Conservation (phyloP, 768 basidiomycete genomes). For the Suillus cothurnatus region DNA sequence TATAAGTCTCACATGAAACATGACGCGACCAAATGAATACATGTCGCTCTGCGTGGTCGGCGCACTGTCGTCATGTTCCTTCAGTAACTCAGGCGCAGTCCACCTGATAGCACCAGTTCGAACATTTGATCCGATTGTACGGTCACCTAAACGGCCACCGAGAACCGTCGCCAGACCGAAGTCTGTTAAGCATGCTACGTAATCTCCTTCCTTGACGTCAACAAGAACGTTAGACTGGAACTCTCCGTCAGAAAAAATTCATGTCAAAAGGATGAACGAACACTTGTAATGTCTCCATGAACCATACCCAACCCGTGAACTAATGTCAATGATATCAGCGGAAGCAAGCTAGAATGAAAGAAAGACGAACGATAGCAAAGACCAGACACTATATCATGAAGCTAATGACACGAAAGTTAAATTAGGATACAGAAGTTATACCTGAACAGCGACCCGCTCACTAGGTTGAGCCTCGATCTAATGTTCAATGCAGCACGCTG, state of each 20-base stretch:
- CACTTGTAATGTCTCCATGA: conserved; percentile 20
- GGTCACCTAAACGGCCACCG: not conserved
- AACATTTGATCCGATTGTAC: not conserved
- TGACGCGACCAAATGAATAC: conserved; percentile 36
- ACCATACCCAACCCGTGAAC: conserved; percentile 18
- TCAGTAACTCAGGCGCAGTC: conserved; percentile 42
- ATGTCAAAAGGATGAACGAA: conserved; percentile 4
- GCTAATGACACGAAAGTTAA: conserved; percentile 6
- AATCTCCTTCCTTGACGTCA: not conserved
- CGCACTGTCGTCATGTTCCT: conserved; percentile 20
- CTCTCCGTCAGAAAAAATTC: not conserved
- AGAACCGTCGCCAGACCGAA: conserved; percentile 32
- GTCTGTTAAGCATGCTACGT: conserved; percentile 42
- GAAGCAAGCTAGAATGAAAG: not conserved
- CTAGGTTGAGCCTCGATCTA: not conserved
- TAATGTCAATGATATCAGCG: not conserved
- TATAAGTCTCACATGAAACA: conserved; percentile 4
- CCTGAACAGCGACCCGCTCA: not conserved
- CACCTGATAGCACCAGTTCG: conserved; percentile 41
- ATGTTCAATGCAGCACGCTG: not conserved
- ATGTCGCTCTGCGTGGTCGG: conserved; percentile 35
- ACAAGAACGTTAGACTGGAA: conserved; percentile 21
- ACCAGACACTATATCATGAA: not conserved
- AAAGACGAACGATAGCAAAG: conserved; percentile 14
- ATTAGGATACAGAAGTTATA: not conserved